Evolutionary conservation across 192 early-diverging fungal species (phyloP), one percentile per base, ranked within the genome.

Genomic region (Radiomyces spectabilis): DNA sequence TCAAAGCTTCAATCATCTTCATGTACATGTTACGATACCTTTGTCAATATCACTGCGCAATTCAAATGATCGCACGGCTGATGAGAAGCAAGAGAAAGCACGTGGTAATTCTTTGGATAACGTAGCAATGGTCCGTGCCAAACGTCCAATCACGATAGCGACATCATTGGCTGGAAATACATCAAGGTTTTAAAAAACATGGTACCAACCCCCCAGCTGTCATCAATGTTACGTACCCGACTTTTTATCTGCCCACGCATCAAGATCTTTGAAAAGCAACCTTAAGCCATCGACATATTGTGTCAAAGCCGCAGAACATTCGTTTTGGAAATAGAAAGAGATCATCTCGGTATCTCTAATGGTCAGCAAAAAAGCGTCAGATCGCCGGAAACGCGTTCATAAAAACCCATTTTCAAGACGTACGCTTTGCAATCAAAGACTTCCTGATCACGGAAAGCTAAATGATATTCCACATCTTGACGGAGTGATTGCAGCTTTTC

Each of bases 51-150:
- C 41, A 34, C 59, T 62, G 18, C 16, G 24, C n/a, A 62, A 34
- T 39, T 45, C 51, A 45, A 54, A 47, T 31, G 15, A 10, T 15
- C 15, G 1, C 16, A 5, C 5, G 24, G 18, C 30, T 22, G 44
- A 21, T 5, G 30, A 8, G n/a, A n/a, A 1, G 52, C 35, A 21
- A 39, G 33, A 15, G 4, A 62, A 27, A 26, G 43, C 15, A 3
- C 33, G 19, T 10, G 63, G 49, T 47, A 68, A 38, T 50, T 55
- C 41, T 34, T 48, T 45, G 5, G 59, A 65, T 7, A 59, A 22
- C 2, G 39, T 10, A n/a, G 55, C 53, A 32, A 72, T 55, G 10
- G 41, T 40, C 29, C 56, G 55, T 5, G 69, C 69, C 5, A 59
- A 15, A 2, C 63, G 61, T 1, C 61, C 63, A 42, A 65, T 24